Evolutionary conservation across 805 yeast genomes (phyloP), one percentile per base, ranked within the genome.

Genomic region (Scheffersomyces amazonensis): DNA sequence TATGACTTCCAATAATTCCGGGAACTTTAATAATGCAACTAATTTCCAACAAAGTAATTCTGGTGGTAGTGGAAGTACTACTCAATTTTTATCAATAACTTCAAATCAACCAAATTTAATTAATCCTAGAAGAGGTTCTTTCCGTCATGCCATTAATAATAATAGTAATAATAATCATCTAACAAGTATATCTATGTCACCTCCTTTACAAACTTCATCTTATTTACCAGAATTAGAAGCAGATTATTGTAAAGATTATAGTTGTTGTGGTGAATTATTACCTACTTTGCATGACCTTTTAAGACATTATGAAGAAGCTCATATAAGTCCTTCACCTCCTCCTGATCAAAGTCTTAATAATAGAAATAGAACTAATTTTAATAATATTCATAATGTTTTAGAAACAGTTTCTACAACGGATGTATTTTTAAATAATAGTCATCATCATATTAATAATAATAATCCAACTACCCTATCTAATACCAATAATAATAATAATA

Each of bases 291-390:
- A 93, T 60, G 99, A 93, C 59, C 71, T 93, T 44, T 72, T 93
- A 46, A 80, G 93, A 51, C 99, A 93, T 61, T 93, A 93, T 60
- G 99, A 93, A 59, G 98, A 93, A 62, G 88, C 93, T 33, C 99
- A 93, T 64, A 90, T 93, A 41, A 69, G 69, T 46, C 72, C 75
- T 28, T 73, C 76, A 31, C 78, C 77, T 3, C 77, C 77, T 27
- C 48, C 57, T 19, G 66, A 63, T 39, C 44, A 55, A 44, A 48
- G 62, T 31, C 41, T 58, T 32, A 57, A 56, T 42, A 54, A 50
- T 39, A 52, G 70, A 43, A 55, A 56, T 39, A 53, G 69, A 33
- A 62, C 58, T 46, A 58, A 58, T 45, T 48, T 63, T 45, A 66
- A 64, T 47, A 66, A 64, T 45, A 66, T 76, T 44, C 83, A 79